Evolutionary conservation across 352 stramenopile genomes (phyloP), one percentile per base, ranked within the genome.

Genomic region (Hyaloperonospora brassicae): DNA sequence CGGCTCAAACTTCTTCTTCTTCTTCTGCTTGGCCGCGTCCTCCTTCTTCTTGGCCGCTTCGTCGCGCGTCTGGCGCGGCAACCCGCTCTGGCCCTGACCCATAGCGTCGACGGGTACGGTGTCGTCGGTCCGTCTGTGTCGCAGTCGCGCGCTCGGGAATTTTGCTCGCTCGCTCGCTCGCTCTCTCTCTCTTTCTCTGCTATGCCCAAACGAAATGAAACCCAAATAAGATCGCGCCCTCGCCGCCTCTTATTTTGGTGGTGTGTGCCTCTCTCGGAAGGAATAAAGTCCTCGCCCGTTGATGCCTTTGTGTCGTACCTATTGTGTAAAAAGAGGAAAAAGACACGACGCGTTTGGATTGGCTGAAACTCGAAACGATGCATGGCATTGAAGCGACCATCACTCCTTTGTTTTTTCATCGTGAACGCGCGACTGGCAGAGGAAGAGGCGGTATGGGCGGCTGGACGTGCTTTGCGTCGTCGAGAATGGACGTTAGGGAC

Each of bases 1-100:
- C 34, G 86, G 85, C 73, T 95, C 86, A 55, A 96, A 97, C 69
- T 96, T 96, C 72, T 97, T 97, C 68, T 97, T 97, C 68, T 97
- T 96, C 68, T 93, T 89, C 43, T 73, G 64, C 81, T 97, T 96
- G 36, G 89, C 84, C 14, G 79, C 81, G 42, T 97, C 87, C 21
- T 97, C 87, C 68, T 96, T 96, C 69, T 93, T 93, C 72, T 94
- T 89, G 47, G 89, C 70, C 36, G 77, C 77, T 52, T 87, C 83
- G 24, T 91, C 82, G 47, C 76, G 78, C 66, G 78, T 79, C 65
- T 88, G 76, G 50, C 78, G 79, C 62, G 80, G 82, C 51, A 93
- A 65, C 43, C 82, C 82, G 63, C 84, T 95, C 70, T 95, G 84
- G 36, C 84, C 81, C 52, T 95, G 84, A 9, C 84, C 84, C 84